Evolutionary conservation across 257 asterid genomes (phyloP), one percentile per base, ranked within the genome.

Genomic region (Coffea canephora): DNA sequence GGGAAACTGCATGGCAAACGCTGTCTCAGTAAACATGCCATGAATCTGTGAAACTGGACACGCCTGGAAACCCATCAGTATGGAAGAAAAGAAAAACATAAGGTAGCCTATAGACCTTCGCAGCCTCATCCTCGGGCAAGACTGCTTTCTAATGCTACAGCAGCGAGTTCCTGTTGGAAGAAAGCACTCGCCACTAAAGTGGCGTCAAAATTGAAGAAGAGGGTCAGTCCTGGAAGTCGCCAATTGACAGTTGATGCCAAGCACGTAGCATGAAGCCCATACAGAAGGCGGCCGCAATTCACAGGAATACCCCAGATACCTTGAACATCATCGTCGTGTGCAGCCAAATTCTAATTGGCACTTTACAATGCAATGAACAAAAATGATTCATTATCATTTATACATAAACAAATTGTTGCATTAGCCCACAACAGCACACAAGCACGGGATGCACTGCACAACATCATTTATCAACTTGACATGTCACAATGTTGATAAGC

Each of bases 401-500:
- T 74, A 74, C 75, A 80, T n/a, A 80, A 80, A 36, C 71, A 66
- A 65, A 59, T 48, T 45, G 61, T 25, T 18, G 72, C 61, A 45
- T 62, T 41, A 62, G 25, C 71, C 48, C 79, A 9, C 31, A 4
- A 9, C 31, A 4, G 75, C 34, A 77, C 31, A 77, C 15, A 64
- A 65, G 79, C 45, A 68, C 55, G 39, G 65, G 46, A 77, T 21
- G 52, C 79, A 23, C 59, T 70, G 75, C 74, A 43, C 78, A 69
- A 73, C 11, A 73, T 50, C 16, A 73, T 73, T 5, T 41, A 36
- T 64, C 78, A 73, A 41, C 55, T 79, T 54, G 36, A 77, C 48
- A 70, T n/a, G 70, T 76, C 48, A 74, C 89, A 86, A 88, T 69
- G 89, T 74, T 49, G 94, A 87, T 85, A 93, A 79, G 81, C 86